phyloP scores from a whole-genome alignment of 1,139 yeast species.

The Yamadazyma atlantica region DNA sequence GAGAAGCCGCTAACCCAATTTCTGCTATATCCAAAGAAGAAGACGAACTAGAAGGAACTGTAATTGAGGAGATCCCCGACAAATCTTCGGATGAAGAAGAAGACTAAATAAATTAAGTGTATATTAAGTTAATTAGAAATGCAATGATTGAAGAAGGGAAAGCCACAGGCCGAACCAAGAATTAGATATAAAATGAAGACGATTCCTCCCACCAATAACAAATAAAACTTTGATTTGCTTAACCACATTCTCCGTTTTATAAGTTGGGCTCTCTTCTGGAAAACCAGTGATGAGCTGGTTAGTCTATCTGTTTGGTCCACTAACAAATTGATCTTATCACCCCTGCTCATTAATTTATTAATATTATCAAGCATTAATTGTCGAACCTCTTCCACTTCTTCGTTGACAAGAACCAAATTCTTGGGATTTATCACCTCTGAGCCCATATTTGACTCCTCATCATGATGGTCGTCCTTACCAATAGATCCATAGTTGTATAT shows the following conservation, averaged over 20 bases:
- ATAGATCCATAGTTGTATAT: slow-evolving; percentile 38
- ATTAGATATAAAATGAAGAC: slow-evolving; percentile 38
- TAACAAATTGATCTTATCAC: slow-evolving; percentile 71
- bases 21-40: slow-evolving; percentile 23
- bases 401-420: slow-evolving; percentile 42
- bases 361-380: slow-evolving; percentile 69
- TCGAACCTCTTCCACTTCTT: slow-evolving; percentile 54
- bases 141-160: slow-evolving; percentile 41
- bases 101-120: slow-evolving; percentile 10
- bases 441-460: slow-evolving; percentile 18
- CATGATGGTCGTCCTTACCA: slow-evolving; percentile 13
- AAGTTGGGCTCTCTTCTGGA: slow-evolving; percentile 67
- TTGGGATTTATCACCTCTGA: slow-evolving; percentile 33
- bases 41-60: slow-evolving; percentile 10
- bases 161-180: slow-evolving; percentile 53
- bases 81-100: slow-evolving; percentile 12
- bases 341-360: slow-evolving; percentile 70
- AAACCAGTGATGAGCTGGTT: slow-evolving; percentile 66
- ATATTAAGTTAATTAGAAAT: slow-evolving; percentile 9
- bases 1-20: slow-evolving; percentile 28
- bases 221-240: slow-evolving; percentile 46
- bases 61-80: slow-evolving; percentile 11
- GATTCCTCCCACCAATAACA: slow-evolving; percentile 28
- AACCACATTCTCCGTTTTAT: slow-evolving; percentile 71
- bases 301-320: slow-evolving; percentile 82